A percentile compares a stretch with the other conserved stretches of the same genome.
These are phyloP conservation scores for Globisporangium radiosum DNA, from an alignment of 352 stramenopile genomes.

Conservation along the genomic window DNA sequence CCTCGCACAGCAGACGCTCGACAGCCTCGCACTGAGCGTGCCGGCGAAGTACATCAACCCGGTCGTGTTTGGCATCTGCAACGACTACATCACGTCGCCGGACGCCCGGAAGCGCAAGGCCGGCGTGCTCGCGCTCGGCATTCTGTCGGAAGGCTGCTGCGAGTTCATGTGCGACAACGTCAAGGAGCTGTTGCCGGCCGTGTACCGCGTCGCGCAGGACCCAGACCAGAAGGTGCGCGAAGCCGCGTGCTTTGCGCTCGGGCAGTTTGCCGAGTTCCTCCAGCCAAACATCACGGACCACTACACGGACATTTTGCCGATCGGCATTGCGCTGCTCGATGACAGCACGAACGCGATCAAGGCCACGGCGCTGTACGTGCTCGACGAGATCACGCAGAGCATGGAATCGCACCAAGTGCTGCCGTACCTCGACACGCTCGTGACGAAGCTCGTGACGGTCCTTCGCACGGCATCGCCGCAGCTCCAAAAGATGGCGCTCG, in stretches of 20 bases:
- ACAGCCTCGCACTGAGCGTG: slow-evolving; percentile 75
- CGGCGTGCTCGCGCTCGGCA: slow-evolving; percentile 93
- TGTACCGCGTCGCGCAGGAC: slow-evolving; percentile 90
- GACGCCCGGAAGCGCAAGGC: slow-evolving; percentile 93
- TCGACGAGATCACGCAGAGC: slow-evolving; percentile 98
- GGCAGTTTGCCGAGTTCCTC: slow-evolving; percentile 97
- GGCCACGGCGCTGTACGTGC: slow-evolving; percentile 95
- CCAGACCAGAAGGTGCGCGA: slow-evolving; percentile 92
- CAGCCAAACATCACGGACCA: slow-evolving; percentile 96
- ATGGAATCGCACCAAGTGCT: slow-evolving; percentile 94
- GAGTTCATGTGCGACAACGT: slow-evolving; percentile 95
- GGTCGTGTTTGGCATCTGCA: slow-evolving; percentile 70
- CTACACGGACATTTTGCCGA: slow-evolving; percentile 93
- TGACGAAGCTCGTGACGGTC: slow-evolving; percentile 93
- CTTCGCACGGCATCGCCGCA: slow-evolving; percentile 89
- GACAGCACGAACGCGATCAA: slow-evolving; percentile 92
- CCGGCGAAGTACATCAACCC: slow-evolving; percentile 79
- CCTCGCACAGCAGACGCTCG: slow-evolving; percentile 79
- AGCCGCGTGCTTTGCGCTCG: slow-evolving; percentile 96
- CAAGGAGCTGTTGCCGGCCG: slow-evolving; percentile 88
- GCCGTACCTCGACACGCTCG: slow-evolving; percentile 93
- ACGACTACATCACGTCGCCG: slow-evolving; percentile 87
- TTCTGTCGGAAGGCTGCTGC: slow-evolving; percentile 95
- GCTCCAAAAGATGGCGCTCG: slow-evolving; percentile 96
- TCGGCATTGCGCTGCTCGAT: slow-evolving; percentile 93